Conservation (phyloP, 2,329 filamentous ascomycete genomes). For the Alternaria dauci region DNA sequence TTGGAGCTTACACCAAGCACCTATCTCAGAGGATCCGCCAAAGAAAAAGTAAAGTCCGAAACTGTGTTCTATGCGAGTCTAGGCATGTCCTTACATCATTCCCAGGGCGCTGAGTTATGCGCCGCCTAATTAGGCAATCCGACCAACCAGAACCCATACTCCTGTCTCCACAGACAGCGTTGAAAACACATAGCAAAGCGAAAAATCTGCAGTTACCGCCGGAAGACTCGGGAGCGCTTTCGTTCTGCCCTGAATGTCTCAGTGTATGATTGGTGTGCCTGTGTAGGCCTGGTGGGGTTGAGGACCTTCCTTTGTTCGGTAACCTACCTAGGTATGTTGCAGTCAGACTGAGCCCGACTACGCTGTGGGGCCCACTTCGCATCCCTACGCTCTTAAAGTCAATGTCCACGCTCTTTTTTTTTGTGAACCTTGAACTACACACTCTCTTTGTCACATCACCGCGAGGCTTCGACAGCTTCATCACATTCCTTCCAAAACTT, state of each 20-base stretch:
- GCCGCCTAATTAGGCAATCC: constrained; percentile 10
- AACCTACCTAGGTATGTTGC: background rate
- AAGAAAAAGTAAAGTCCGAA: background rate
- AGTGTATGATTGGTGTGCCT: constrained; percentile 2
- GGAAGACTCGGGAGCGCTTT: background rate
- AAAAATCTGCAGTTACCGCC: constrained; percentile 12
- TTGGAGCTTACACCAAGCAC: constrained; percentile 1
- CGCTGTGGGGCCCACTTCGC: background rate
- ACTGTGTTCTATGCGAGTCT: constrained; percentile 3
- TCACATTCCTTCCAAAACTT: constrained; percentile 12
- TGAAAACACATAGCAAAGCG: constrained; percentile 6
- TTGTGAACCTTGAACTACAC: background rate
- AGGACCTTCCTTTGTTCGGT: background rate
- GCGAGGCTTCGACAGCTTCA: constrained; percentile 16
- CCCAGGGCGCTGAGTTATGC: constrained; percentile 5
- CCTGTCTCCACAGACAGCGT: constrained; percentile 1
- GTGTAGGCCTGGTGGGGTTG: background rate
- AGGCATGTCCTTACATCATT: constrained; percentile 6
- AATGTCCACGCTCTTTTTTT: constrained; percentile 4
- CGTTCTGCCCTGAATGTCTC: constrained; percentile 15
- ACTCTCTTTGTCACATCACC: constrained; percentile 10
- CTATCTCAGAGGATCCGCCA: background rate
- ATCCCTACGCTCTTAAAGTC: background rate
- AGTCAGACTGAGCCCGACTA: constrained; percentile 1
- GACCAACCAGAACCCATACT: constrained; percentile 10